Evolutionary conservation across 2,329 filamentous ascomycete species (phyloP), one percentile per base, ranked within the genome.

Genomic region (Neospermospora avenae): DNA sequence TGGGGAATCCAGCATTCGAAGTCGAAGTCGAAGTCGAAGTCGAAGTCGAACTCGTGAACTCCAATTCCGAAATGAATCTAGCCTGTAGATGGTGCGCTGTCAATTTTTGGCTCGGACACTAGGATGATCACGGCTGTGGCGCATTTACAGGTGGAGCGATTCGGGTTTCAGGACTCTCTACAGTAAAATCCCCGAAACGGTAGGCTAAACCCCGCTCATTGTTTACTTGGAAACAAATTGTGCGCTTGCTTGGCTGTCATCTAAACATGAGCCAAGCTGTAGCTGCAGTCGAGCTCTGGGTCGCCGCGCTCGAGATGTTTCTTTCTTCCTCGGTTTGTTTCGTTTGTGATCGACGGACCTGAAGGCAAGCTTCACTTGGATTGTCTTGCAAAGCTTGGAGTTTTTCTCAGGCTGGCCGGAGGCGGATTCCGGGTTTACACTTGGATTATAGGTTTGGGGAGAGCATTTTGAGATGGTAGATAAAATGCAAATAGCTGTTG

Each of bases 331-430:
- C n/a, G n/a, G 10, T 54, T 54, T 54, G 51, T 54, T 54, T 54
- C 51, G 51, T 54, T 54, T 54, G 35, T 51, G 49, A 39, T 53
- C 49, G 49, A 8, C 37, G 25, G 34, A 20, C 16, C 39, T 28
- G 35, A 52, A 52, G 22, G 25, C 35, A 41, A 54, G 35, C 35
- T 31, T 54, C 51, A 54, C 37, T 41, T 54, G 20, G 51, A 41
- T 6, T 8, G 14, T 18, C 37, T 54, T 54, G 48, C 34, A 54
- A 18, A 22, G 34, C 51, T 54, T 54, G 51, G 51, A 22, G 51
- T 41, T 35, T 41, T 22, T 28, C 14, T 54, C 35, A 54, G 35
- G 39, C 51, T 28, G n/a, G n/a, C n/a, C n/a, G n/a, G n/a, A n/a
- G n/a, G n/a, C n/a, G n/a, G n/a, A n/a, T n/a, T n/a, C n/a, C n/a